Percentiles rank a stretch among this genome's conserved stretches.
Evolutionary conservation across 768 basidiomycete genomes (phyloP).

Genomic region (Sutorius australiensis): DNA sequence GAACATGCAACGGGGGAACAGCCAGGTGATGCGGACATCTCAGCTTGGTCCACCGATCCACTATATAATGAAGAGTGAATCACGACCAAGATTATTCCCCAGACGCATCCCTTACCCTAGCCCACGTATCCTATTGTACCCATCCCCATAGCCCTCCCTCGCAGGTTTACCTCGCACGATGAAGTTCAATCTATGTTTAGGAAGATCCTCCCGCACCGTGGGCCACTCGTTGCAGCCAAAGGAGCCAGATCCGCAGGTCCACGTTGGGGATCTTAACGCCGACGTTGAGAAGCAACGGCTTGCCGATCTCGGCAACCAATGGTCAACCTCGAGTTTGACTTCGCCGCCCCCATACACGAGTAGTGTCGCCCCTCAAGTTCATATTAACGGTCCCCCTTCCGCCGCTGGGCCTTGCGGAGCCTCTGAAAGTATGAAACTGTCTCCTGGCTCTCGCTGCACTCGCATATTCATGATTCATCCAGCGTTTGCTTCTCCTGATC

Average conservation of each 20-base stretch:
- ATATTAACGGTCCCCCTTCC: conserved; percentile 8
- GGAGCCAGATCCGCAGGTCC: conserved; percentile 2
- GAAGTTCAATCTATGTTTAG: conserved; percentile 2
- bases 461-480: conserved; percentile 24
- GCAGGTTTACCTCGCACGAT: not conserved
- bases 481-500: conserved; percentile 14
- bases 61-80: not conserved
- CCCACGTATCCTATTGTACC: not conserved
- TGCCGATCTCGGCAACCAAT: not conserved
- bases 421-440: conserved; percentile 18
- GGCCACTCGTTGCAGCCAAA: conserved; percentile 13
- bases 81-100: too few relatives aligned
- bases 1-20: not conserved
- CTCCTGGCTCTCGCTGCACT: conserved; percentile 19
- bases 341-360: conserved; percentile 26
- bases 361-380: conserved; percentile 1
- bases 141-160: not conserved
- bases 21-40: not conserved
- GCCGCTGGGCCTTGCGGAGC: conserved; percentile 3
- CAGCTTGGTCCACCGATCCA: not conserved
- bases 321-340: conserved; percentile 3
- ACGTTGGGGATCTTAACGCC: not conserved
- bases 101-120: not conserved
- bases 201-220: conserved; percentile 7
- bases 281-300: conserved; percentile 1